Base-by-base conservation (phyloP, 805 yeast genomes). In the Hanseniaspora nectarophila region DNA sequence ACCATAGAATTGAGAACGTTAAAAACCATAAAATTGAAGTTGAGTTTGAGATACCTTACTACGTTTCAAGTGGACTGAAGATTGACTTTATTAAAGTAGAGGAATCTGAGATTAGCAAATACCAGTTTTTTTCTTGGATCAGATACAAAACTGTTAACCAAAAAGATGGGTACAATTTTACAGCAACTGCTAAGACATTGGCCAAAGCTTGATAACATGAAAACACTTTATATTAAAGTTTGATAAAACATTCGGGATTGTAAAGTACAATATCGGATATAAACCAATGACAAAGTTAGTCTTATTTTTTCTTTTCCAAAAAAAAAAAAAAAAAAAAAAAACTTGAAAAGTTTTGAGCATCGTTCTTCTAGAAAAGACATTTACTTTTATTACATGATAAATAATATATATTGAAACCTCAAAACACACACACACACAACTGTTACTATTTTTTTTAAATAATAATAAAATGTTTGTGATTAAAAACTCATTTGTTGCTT, bases 51-150 rank as follows among this genome's bases (percentile, higher is more conserved):
- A 73, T 85, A 43, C 85, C 85, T 2, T 74, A 79, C 64, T 65
- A 74, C 53, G 72, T 86, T 0, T 75, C 80, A 55, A 78, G 85
- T 40, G 87, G 87, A 0, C 64, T 84, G 34, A 78, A 77, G 57
- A 73, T 84, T 21, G 82, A 77, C 34, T 84, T 79, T 58, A 63
- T 84, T 47, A 78, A 80, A 56, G 81, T 84, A 15, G 76, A 75
- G 23, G 94, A 84, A 59, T 75, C 73, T 5, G 73, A 71, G 48
- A 63, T 82, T 60, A 70, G 74, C 49, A 45, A 52, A 31, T 80
- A 80, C 57, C 78, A 84, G 5, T 75, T 85, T 39, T 83, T 84
- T 60, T 89, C 92, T 0, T 84, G 94, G 94, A 82, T 84, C 1
- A 70, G 82, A 51, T 82, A 83, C 59, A 66, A 73, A 54, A 74